Evolutionary conservation across 495 filamentous ascomycete genomes (phyloP).

Genomic region (Physcia stellaris): DNA sequence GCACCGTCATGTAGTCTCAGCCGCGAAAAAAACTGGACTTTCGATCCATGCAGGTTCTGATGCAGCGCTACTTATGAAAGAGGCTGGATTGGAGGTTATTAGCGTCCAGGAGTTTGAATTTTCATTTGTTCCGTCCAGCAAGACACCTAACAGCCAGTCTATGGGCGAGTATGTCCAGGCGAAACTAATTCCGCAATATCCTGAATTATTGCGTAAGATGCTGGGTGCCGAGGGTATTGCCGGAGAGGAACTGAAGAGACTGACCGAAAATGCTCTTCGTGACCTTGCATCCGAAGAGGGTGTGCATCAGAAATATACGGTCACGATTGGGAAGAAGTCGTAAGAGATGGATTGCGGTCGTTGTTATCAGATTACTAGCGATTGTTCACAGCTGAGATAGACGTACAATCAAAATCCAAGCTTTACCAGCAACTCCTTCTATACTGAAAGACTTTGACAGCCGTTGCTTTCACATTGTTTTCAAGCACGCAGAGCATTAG

Average conservation of each 20-base stretch:
- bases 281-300: not conserved
- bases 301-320: not conserved
- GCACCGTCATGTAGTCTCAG: conserved; percentile 4
- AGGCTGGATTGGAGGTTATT: conserved; percentile 5
- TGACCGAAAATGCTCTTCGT: conserved; percentile 4
- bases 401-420: too few relatives aligned
- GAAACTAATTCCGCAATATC: conserved; percentile 8
- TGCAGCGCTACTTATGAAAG: conserved; percentile 7
- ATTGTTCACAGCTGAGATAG: too few relatives aligned
- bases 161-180: conserved; percentile 10
- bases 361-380: too few relatives aligned
- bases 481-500: too few relatives aligned
- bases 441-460: too few relatives aligned
- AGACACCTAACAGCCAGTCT: conserved; percentile 3
- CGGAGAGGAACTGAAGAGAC: conserved; percentile 5
- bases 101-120: conserved; percentile 4
- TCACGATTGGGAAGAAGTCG: not conserved
- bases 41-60: conserved; percentile 5
- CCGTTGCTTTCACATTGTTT: too few relatives aligned
- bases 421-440: too few relatives aligned
- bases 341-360: too few relatives aligned
- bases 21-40: conserved; percentile 1
- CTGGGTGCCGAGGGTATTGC: too few relatives aligned
- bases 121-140: conserved; percentile 1
- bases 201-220: conserved; percentile 7